A percentile compares a stretch with the other conserved stretches of the same genome.
Conservation (phyloP, 2,329 filamentous ascomycete genomes). For the Exophiala sp. region DNA sequence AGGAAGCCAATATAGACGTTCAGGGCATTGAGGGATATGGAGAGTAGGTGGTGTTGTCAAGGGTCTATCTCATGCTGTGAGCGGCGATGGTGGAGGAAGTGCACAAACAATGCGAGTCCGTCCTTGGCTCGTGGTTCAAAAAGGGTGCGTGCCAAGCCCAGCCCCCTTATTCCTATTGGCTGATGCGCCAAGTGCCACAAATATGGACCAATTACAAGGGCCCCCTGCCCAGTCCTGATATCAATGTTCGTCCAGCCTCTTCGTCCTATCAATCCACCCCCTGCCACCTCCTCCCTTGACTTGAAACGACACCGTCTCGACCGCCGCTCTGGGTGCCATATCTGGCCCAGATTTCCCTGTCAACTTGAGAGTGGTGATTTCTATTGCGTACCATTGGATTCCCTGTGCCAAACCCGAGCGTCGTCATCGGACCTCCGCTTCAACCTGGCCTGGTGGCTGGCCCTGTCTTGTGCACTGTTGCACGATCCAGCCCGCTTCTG, state of each 20-base stretch:
- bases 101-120: background rate
- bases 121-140: slow-evolving; percentile 1
- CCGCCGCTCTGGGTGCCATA: background rate
- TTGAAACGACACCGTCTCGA: background rate
- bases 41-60: too few species aligned
- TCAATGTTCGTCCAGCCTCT: background rate
- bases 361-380: too few species aligned
- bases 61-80: too few species aligned
- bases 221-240: background rate
- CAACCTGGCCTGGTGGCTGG: background rate
- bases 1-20: background rate
- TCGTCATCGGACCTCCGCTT: slow-evolving; percentile 1
- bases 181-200: background rate
- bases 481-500: background rate
- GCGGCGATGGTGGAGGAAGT: too few species aligned
- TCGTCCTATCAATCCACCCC: background rate
- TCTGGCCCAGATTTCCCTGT: too few species aligned
- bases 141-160: slow-evolving; percentile 10
- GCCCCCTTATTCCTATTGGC: slow-evolving; percentile 1
- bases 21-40: too few species aligned
- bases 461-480: background rate
- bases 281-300: background rate
- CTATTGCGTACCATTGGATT: too few species aligned
- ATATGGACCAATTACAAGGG: background rate
- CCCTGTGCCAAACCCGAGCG: too few species aligned